phyloP scores from a whole-genome alignment of 495 filamentous ascomycete species.

The Oleoguttula mirabilis region DNA sequence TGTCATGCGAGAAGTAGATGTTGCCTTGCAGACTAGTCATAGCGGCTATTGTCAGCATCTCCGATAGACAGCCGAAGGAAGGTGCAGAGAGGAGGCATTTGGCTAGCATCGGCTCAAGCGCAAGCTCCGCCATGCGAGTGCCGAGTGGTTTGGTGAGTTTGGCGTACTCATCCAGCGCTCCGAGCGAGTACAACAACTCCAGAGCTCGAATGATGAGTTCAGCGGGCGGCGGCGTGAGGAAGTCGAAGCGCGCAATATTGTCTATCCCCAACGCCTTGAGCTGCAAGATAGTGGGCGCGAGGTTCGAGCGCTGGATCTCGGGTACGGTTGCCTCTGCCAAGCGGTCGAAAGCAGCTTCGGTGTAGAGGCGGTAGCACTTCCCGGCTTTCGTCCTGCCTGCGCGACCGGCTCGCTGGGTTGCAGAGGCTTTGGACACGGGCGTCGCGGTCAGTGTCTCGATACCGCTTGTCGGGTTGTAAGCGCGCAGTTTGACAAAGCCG shows the following conservation, averaged over 20 bases:
- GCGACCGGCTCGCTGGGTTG: conserved; percentile 81
- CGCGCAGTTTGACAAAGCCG: conserved; percentile 78
- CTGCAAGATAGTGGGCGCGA: conserved; percentile 82
- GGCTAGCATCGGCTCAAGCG: conserved; percentile 92
- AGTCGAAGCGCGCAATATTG: conserved; percentile 86
- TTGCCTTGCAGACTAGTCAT: conserved; percentile 81
- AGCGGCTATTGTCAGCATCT: conserved; percentile 83
- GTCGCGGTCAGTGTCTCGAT: conserved; percentile 85
- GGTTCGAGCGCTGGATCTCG: conserved; percentile 87
- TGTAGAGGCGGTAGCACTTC: conserved; percentile 91
- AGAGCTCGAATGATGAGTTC: conserved; percentile 79
- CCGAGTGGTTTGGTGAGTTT: conserved; percentile 84
- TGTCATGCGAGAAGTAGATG: conserved; percentile 56
- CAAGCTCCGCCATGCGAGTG: conserved; percentile 84
- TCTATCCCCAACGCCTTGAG: conserved; percentile 94
- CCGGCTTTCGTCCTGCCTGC: conserved; percentile 86
- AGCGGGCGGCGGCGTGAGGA: conserved; percentile 75
- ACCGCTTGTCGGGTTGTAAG: conserved; percentile 76
- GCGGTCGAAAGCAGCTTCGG: conserved; percentile 56
- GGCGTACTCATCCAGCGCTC: conserved; percentile 79
- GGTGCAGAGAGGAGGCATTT: conserved; percentile 75
- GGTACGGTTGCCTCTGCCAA: conserved; percentile 70
- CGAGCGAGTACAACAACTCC: conserved; percentile 80
- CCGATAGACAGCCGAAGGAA: conserved; percentile 64
- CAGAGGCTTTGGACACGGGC: conserved; percentile 83